Base-by-base conservation (phyloP, 2,329 filamentous ascomycete genomes). In the Botryotinia globosa region DNA sequence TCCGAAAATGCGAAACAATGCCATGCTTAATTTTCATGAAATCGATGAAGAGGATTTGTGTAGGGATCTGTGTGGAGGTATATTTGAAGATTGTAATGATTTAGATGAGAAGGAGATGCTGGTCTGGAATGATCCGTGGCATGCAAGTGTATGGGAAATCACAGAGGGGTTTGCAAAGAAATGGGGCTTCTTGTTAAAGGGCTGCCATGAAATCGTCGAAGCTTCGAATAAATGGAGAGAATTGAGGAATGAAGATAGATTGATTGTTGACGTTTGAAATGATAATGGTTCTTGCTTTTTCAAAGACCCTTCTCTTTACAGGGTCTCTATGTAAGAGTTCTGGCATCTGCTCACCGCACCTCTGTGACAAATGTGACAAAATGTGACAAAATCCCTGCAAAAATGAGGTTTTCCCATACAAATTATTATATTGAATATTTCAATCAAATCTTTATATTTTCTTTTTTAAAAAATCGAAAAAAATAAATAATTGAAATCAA, bases 31-130 rank as follows among this genome's bases (percentile, higher is more conserved):
- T 51, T 73, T 77, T 25, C 79, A 79, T 68, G 79, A 76, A 34
- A 84, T 83, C 51, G 82, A 85, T 72, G 82, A 84, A 48, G 83
- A 84, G 71, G 83, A 82, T 20, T 78, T 85, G 20, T 84, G 83
- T 81, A 77, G 79, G 18, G 84, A 85, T 77, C 80, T 79, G 54
- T 79, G 83, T 70, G 83, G 83, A 3, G 83, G 83, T 0, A 74
- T 85, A 32, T 85, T 79, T 74, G 83, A 85, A 74, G 83, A 83
- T 10, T 82, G 83, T 67, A 80, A 82, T 51, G 83, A 85, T 75
- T 73, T 84, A 54, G 79, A 82, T 76, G 69, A 79, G 48, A 80
- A 81, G 18, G 83, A 83, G 39, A 77, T 85, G 5, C 79, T 85
- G 73, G 83, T 81, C 14, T 85, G 84, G 84, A 81, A 78, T 45